Percentiles rank a stretch among this genome's conserved stretches.
Evolutionary conservation across 2,329 filamentous ascomycete genomes (phyloP).

Genomic region (Fusarium kyushuense): DNA sequence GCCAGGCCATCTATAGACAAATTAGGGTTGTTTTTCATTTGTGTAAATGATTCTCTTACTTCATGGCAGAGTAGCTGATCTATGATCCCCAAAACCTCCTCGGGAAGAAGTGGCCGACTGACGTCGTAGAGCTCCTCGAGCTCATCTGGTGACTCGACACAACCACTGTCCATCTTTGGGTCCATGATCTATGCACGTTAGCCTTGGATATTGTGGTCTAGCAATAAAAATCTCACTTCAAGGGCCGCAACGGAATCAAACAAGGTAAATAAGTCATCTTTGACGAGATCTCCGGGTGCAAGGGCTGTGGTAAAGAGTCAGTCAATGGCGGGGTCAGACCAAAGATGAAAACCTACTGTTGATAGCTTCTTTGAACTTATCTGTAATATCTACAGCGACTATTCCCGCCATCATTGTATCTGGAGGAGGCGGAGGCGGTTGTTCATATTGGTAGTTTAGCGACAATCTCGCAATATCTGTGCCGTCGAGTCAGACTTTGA

Average conservation of each 20-base stretch:
- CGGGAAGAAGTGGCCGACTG: constrained; percentile 72
- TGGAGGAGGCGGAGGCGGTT: constrained; percentile 53
- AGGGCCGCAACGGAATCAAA: constrained; percentile 93
- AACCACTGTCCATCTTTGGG: constrained; percentile 98
- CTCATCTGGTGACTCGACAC: constrained; percentile 80
- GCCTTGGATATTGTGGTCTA: not conserved
- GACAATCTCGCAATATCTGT: constrained; percentile 59
- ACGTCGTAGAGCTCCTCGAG: constrained; percentile 87
- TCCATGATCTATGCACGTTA: constrained; percentile 86
- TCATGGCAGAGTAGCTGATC: constrained; percentile 92
- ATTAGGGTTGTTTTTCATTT: not conserved
- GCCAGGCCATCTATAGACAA: constrained; percentile 84
- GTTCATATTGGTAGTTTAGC: constrained; percentile 52
- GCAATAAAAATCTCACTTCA: constrained; percentile 64
- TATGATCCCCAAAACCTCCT: constrained; percentile 91
- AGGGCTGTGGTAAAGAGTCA: constrained; percentile 67
- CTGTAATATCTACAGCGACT: constrained; percentile 69
- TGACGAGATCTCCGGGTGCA: constrained; percentile 83
- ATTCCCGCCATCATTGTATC: constrained; percentile 62
- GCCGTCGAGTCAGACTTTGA: constrained; percentile 45
- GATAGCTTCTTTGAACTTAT: constrained; percentile 65
- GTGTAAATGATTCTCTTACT: constrained; percentile 60
- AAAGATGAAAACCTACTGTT: constrained; percentile 57
- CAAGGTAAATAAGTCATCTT: constrained; percentile 93
- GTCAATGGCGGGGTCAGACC: constrained; percentile 34